Evolutionary conservation across 2,329 filamentous ascomycete genomes (phyloP).

Genomic region (Falciphora oryzae): DNA sequence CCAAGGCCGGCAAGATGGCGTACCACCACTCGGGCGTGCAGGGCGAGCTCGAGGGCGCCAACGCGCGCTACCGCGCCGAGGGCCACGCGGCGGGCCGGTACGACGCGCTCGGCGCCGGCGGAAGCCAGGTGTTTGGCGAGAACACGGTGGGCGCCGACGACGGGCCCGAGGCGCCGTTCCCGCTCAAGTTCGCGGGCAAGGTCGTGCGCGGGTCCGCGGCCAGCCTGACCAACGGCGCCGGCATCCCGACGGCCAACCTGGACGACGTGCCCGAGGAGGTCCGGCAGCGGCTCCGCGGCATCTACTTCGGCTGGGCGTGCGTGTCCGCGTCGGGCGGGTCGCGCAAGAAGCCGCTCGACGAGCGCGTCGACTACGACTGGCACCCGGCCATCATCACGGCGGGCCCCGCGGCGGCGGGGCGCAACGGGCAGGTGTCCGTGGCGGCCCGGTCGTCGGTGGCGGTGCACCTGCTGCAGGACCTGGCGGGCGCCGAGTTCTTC

Average conservation of each 20-base stretch:
- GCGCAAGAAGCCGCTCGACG: slow-evolving; percentile 24
- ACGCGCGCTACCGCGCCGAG: slow-evolving; percentile 29
- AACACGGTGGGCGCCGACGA: slow-evolving; percentile 40
- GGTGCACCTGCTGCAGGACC: slow-evolving; percentile 49
- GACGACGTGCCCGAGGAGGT: slow-evolving; percentile 45
- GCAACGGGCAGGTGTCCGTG: slow-evolving; percentile 35
- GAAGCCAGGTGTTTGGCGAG: slow-evolving; percentile 13
- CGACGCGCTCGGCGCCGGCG: slow-evolving; percentile 21
- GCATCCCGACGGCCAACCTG: slow-evolving; percentile 50
- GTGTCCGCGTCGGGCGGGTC: slow-evolving; percentile 26
- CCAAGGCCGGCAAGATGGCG: slow-evolving; percentile 34
- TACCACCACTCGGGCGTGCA: slow-evolving; percentile 29
- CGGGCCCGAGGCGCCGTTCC: slow-evolving; percentile 49
- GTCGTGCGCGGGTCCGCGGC: slow-evolving; percentile 38
- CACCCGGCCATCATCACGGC: slow-evolving; percentile 53
- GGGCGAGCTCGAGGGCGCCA: slow-evolving; percentile 26
- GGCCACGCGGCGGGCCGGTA: slow-evolving; percentile 27
- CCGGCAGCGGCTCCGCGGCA: slow-evolving; percentile 48
- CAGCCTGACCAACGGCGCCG: slow-evolving; percentile 25
- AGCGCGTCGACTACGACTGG: slow-evolving; percentile 42
- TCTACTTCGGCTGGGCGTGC: slow-evolving; percentile 61
- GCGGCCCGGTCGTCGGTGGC: slow-evolving; percentile 28
- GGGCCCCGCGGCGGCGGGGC: slow-evolving; percentile 38
- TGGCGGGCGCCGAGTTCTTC: slow-evolving; percentile 33
- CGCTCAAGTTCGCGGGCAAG: slow-evolving; percentile 44